Conservation (phyloP, 148 eudicot species). For the Rhododendron vialii region DNA sequence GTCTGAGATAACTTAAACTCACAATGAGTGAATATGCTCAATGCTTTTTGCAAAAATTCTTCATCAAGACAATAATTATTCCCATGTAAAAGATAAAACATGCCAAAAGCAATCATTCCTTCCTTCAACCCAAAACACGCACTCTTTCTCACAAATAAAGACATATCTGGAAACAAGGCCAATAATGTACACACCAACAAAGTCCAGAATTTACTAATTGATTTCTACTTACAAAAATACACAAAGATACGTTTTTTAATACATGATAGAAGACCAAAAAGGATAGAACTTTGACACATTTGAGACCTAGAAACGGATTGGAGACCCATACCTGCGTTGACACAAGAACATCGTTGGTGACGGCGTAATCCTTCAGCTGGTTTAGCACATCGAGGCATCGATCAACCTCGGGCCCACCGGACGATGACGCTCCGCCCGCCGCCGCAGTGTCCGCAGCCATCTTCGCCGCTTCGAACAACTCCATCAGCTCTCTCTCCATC, state of each 20-base stretch:
- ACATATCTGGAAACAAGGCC: background rate
- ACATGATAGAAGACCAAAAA: background rate
- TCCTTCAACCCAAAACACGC: background rate
- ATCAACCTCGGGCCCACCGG: constrained; percentile 14
- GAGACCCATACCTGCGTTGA: constrained; percentile 17
- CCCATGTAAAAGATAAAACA: background rate
- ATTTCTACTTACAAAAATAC: background rate
- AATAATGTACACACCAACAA: background rate
- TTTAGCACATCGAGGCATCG: constrained; percentile 19
- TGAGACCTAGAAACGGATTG: background rate
- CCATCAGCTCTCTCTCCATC: constrained; percentile 27
- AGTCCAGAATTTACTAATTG: background rate
- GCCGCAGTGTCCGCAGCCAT: constrained; percentile 26
- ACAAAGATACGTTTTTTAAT: background rate
- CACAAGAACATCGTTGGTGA: constrained; percentile 22
- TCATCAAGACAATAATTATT: background rate
- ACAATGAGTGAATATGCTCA: background rate
- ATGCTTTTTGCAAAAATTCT: background rate
- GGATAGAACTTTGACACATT: background rate
- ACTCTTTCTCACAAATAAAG: background rate
- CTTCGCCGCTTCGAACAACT: constrained; percentile 21
- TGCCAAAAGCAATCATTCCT: background rate
- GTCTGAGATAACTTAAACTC: background rate
- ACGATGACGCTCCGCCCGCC: background rate
- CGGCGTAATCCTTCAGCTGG: constrained; percentile 14